Conservation (phyloP, 768 basidiomycete species). For the Amanita rubescens region DNA sequence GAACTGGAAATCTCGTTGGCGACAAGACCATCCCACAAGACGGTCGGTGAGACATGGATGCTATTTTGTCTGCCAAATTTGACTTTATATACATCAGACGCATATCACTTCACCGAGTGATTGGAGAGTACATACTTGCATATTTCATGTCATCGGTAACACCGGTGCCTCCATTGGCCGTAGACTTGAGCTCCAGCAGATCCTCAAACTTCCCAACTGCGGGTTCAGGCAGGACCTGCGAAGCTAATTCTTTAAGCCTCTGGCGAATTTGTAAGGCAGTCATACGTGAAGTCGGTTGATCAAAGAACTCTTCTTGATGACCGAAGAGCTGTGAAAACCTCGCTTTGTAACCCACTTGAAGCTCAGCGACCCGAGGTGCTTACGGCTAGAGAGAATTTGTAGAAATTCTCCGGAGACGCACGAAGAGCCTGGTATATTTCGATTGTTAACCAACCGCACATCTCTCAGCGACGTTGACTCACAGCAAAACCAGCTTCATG, state of each 20-base stretch:
- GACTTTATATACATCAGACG: slow-evolving; percentile 38
- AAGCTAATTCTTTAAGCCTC: slow-evolving; percentile 58
- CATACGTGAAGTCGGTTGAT: slow-evolving; percentile 59
- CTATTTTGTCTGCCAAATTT: slow-evolving; percentile 89
- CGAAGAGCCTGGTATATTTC: slow-evolving; percentile 48
- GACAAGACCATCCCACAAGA: slow-evolving; percentile 68
- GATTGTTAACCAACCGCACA: not conserved
- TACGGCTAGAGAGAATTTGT: slow-evolving; percentile 67
- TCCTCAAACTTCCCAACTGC: slow-evolving; percentile 51
- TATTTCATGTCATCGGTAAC: slow-evolving; percentile 88
- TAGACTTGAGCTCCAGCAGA: slow-evolving; percentile 51
- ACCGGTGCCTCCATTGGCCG: slow-evolving; percentile 72
- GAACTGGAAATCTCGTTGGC: slow-evolving; percentile 70
- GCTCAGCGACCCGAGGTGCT: slow-evolving; percentile 11
- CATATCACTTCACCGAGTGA: not conserved
- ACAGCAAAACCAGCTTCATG: slow-evolving; percentile 84
- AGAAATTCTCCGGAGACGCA: slow-evolving; percentile 70
- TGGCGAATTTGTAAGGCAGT: slow-evolving; percentile 70
- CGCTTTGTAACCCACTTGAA: not conserved
- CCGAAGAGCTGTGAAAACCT: slow-evolving; percentile 57
- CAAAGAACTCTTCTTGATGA: slow-evolving; percentile 70
- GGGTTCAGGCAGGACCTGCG: slow-evolving; percentile 40
- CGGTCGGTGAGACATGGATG: slow-evolving; percentile 86
- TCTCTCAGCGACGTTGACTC: slow-evolving; percentile 13
- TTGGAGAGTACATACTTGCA: slow-evolving; percentile 47